phyloP scores from a whole-genome alignment of 164 flowering plant genomes.

The Cinnamomum chago region DNA sequence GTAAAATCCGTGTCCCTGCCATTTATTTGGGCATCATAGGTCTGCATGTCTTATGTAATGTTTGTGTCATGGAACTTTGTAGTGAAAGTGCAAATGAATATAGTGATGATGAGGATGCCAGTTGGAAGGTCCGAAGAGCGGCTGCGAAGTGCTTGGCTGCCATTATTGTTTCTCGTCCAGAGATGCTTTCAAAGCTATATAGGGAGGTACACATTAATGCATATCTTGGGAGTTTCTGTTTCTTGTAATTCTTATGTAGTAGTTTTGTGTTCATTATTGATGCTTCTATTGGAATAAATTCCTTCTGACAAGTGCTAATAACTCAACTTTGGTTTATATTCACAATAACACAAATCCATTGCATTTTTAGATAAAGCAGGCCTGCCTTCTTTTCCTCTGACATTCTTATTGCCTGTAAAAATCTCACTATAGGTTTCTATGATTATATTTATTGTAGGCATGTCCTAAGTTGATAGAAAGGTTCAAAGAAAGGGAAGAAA shows the following conservation, averaged over 20 bases:
- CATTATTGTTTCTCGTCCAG: constrained; percentile 94
- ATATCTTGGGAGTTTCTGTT: neutral
- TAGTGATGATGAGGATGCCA: constrained; percentile 96
- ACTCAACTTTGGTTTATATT: neutral
- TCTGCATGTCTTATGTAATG: neutral
- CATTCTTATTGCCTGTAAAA: neutral
- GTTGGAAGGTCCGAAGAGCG: constrained; percentile 99
- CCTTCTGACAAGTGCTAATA: neutral
- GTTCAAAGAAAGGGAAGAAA: constrained; percentile 98
- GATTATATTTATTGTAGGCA: constrained; percentile 45
- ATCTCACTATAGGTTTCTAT: neutral
- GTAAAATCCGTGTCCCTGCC: no score
- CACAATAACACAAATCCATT: neutral
- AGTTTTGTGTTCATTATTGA: neutral
- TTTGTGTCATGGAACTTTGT: constrained; percentile 14
- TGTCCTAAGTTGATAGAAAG: constrained; percentile 98
- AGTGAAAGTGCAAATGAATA: constrained; percentile 97
- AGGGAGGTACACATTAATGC: constrained; percentile 55
- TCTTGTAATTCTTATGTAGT: neutral
- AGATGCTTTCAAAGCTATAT: constrained; percentile 81
- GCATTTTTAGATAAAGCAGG: neutral
- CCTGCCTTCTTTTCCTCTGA: neutral
- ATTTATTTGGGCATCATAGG: no score
- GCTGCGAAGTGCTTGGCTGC: constrained; percentile 98
- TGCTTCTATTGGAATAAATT: neutral